These are phyloP conservation scores for Oidiodendron maius DNA, from an alignment of 495 filamentous ascomycete species.

Conservation along the genomic window DNA sequence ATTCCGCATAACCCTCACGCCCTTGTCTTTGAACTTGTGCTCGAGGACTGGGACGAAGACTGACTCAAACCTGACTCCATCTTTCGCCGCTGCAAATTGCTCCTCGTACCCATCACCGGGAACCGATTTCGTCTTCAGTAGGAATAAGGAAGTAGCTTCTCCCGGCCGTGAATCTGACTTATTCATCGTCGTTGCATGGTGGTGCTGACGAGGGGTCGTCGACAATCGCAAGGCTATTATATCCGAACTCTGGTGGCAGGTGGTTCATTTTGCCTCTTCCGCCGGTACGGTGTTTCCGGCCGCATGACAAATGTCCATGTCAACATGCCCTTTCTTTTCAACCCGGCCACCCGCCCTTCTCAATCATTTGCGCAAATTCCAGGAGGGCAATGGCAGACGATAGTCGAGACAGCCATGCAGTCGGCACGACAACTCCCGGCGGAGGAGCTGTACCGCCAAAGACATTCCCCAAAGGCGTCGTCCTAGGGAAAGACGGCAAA, in stretches of 20 bases:
- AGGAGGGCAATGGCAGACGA: slow-evolving; percentile 19
- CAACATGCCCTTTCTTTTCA: neutral
- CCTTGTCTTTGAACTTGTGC: slow-evolving; percentile 49
- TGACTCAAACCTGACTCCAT: slow-evolving; percentile 37
- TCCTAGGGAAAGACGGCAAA: slow-evolving; percentile 90
- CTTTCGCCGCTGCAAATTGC: slow-evolving; percentile 51
- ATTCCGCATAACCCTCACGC: slow-evolving; percentile 31
- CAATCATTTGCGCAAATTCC: neutral
- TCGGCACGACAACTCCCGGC: neutral
- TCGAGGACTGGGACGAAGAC: slow-evolving; percentile 80
- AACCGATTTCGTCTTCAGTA: slow-evolving; percentile 81
- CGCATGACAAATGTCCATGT: slow-evolving; percentile 10
- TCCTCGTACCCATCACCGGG: slow-evolving; percentile 77
- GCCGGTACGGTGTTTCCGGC: neutral
- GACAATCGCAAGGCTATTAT: neutral
- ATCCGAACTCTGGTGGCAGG: too few relatives aligned
- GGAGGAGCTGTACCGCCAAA: slow-evolving; percentile 24
- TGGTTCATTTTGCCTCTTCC: too few relatives aligned
- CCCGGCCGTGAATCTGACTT: neutral
- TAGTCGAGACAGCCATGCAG: slow-evolving; percentile 10
- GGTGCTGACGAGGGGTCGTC: slow-evolving; percentile 6
- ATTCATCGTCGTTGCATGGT: slow-evolving; percentile 16
- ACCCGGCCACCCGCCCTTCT: neutral
- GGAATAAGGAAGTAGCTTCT: slow-evolving; percentile 52
- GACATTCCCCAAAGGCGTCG: slow-evolving; percentile 67